These are phyloP conservation scores for Cadophora gregata DNA, from an alignment of 2,329 filamentous ascomycete species.

Conservation along the genomic window DNA sequence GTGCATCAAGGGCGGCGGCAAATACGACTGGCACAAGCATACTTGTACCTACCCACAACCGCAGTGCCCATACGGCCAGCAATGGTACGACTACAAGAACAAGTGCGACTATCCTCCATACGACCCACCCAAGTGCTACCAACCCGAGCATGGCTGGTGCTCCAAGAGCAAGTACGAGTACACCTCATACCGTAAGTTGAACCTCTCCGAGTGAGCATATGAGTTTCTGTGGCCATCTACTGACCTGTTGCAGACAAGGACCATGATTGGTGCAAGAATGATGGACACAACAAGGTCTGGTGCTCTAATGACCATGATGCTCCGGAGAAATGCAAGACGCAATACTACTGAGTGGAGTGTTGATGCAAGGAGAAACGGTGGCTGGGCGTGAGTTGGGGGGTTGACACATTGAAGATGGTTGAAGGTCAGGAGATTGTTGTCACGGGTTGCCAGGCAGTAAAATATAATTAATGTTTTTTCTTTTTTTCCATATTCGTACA, in stretches of 20 bases:
- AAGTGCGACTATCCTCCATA: slow-evolving; percentile 3
- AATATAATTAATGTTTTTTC: too few species aligned
- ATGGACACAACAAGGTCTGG: not conserved
- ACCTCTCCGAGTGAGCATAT: not conserved
- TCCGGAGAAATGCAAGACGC: not conserved
- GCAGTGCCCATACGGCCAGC: not conserved
- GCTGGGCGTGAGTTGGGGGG: too few species aligned
- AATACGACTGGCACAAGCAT: not conserved
- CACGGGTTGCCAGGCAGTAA: too few species aligned
- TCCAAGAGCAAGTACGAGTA: not conserved
- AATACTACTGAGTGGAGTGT: not conserved
- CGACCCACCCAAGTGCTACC: not conserved
- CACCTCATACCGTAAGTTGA: not conserved
- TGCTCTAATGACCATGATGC: not conserved
- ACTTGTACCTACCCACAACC: not conserved
- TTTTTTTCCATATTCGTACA: too few species aligned
- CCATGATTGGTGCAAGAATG: slow-evolving; percentile 4
- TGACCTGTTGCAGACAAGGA: not conserved
- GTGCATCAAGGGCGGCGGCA: not conserved
- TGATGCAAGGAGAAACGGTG: too few species aligned
- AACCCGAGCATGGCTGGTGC: not conserved
- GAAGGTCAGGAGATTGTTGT: too few species aligned
- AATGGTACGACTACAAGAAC: slow-evolving; percentile 3
- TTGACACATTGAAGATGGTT: too few species aligned
- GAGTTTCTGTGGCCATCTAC: not conserved